Evolutionary conservation across 805 yeast genomes (phyloP).

Genomic region (Kazachstania viticola): DNA sequence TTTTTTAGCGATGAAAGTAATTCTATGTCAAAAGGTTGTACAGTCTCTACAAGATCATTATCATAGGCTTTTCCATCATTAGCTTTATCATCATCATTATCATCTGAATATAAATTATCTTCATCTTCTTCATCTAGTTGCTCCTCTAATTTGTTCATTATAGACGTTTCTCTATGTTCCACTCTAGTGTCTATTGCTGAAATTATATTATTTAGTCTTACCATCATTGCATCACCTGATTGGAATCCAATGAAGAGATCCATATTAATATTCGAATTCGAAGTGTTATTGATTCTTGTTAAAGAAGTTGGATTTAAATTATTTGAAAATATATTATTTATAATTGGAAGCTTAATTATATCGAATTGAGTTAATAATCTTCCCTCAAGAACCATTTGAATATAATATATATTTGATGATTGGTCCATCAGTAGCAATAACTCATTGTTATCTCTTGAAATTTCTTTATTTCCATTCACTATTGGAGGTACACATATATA

Average conservation of each 20-base stretch:
- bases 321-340: conserved; percentile 19
- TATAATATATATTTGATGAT: conserved; percentile 14
- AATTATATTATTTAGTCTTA: conserved; percentile 23
- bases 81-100: conserved; percentile 10
- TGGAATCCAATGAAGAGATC: conserved; percentile 47
- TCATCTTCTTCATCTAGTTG: conserved; percentile 28
- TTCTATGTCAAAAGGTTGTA: conserved; percentile 30
- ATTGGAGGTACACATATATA: conserved; percentile 8
- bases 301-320: conserved; percentile 21
- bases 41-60: conserved; percentile 15
- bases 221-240: conserved; percentile 46
- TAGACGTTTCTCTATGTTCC: conserved; percentile 39
- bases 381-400: conserved; percentile 22
- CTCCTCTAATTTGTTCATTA: conserved; percentile 27
- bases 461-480: neutral
- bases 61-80: conserved; percentile 2
- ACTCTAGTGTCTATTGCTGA: conserved; percentile 23
- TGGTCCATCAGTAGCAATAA: conserved; percentile 20
- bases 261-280: conserved; percentile 27
- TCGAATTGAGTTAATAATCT: conserved; percentile 22
- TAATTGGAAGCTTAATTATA: conserved; percentile 20
- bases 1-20: conserved; percentile 45
- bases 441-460: conserved; percentile 11
- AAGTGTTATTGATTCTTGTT: conserved; percentile 12
- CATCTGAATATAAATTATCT: conserved; percentile 22